phyloP scores from a whole-genome alignment of 2,329 filamentous ascomycete species.

The Cladophialophora chaetospira region DNA sequence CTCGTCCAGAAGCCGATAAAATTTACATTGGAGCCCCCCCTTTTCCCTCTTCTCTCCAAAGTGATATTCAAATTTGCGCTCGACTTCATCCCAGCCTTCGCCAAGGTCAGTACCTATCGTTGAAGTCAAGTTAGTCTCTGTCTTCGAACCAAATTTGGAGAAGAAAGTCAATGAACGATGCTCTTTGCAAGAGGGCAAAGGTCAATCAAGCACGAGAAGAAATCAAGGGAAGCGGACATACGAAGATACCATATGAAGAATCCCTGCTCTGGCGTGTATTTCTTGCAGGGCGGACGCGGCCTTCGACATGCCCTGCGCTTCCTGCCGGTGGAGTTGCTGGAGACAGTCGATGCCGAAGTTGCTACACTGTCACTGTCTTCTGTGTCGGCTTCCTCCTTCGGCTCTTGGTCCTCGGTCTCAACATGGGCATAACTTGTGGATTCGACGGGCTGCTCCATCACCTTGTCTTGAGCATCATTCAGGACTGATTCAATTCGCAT shows the following conservation, averaged over 20 bases:
- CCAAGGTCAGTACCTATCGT: slow-evolving; percentile 49
- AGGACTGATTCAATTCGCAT: slow-evolving; percentile 12
- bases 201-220: too few relatives aligned
- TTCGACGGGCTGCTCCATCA: background rate
- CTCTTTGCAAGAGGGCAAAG: too few relatives aligned
- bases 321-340: background rate
- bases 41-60: slow-evolving; percentile 45
- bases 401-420: too few relatives aligned
- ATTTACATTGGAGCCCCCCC: slow-evolving; percentile 53
- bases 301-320: background rate
- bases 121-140: too few relatives aligned
- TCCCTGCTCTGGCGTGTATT: slow-evolving; percentile 51
- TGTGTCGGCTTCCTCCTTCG: background rate
- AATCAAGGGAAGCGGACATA: too few relatives aligned
- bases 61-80: slow-evolving; percentile 46
- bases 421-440: too few relatives aligned
- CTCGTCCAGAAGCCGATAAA: slow-evolving; percentile 51
- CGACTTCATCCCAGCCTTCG: slow-evolving; percentile 48
- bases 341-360: background rate
- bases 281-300: slow-evolving; percentile 45
- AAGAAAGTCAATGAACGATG: too few relatives aligned
- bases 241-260: slow-evolving; percentile 55
- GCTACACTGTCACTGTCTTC: background rate
- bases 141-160: too few relatives aligned
- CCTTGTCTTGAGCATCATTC: background rate